Conservation (phyloP, 148 eudicot species). For the Chenopodium formosanum region DNA sequence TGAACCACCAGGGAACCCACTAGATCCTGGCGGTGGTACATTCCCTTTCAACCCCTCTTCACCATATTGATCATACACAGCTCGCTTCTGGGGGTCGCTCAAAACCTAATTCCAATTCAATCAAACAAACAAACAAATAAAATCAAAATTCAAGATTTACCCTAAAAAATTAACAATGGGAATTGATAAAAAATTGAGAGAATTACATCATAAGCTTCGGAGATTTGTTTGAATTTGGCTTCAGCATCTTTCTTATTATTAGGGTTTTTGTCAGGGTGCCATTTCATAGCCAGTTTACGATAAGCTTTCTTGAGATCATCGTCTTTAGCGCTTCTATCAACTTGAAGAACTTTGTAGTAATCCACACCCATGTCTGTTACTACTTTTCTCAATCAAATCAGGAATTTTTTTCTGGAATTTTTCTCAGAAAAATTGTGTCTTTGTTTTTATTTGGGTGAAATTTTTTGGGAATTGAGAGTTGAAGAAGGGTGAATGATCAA, state of each 20-base stretch:
- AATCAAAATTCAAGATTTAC: neutral
- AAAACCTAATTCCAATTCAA: slow-evolving; percentile 44
- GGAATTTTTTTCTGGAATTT: neutral
- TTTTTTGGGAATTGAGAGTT: neutral
- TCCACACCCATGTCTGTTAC: slow-evolving; percentile 46
- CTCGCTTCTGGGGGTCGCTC: slow-evolving; percentile 83
- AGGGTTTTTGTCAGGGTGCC: slow-evolving; percentile 82
- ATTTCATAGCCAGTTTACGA: slow-evolving; percentile 69
- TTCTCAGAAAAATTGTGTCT: neutral
- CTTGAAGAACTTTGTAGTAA: slow-evolving; percentile 61
- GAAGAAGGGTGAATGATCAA: neutral
- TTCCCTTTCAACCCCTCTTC: slow-evolving; percentile 85
- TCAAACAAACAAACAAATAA: neutral
- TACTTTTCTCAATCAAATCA: neutral
- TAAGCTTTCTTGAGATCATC: slow-evolving; percentile 70
- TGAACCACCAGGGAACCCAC: slow-evolving; percentile 37
- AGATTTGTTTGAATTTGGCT: slow-evolving; percentile 79
- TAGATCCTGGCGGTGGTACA: slow-evolving; percentile 62
- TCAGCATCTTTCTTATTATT: slow-evolving; percentile 68
- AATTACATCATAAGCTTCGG: slow-evolving; percentile 71
- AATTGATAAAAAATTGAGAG: neutral
- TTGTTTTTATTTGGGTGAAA: neutral
- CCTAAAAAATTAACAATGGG: neutral
- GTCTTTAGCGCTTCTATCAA: slow-evolving; percentile 52
- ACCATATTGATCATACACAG: slow-evolving; percentile 74